Percentiles rank a stretch among this genome's conserved stretches.
phyloP scores from a whole-genome alignment of 75 land plant genomes.

The Azolla pinnata region DNA sequence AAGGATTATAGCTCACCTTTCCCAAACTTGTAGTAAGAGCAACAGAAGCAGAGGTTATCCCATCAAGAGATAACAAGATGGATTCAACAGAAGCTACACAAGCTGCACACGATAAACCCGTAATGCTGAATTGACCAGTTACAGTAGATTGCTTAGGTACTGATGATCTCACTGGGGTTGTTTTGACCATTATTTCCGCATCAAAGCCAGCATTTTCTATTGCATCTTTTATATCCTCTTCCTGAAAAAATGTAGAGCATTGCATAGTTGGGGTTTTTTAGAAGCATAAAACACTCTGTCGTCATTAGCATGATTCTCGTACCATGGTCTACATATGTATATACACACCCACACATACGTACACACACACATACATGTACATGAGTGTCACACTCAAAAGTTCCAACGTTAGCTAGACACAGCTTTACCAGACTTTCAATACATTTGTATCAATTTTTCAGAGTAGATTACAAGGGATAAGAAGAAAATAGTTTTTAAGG shows the following conservation, averaged over 20 bases:
- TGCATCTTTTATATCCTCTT: conserved; percentile 70
- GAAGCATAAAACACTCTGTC: too few relatives aligned
- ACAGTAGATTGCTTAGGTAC: conserved; percentile 27
- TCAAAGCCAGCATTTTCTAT: conserved; percentile 98
- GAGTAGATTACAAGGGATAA: too few relatives aligned
- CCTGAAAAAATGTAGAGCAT: conserved; percentile 55
- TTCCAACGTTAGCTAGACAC: too few relatives aligned
- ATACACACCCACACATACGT: too few relatives aligned
- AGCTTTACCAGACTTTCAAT: too few relatives aligned
- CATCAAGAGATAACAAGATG: conserved; percentile 61
- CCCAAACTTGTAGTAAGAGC: conserved; percentile 80
- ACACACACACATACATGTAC: too few relatives aligned
- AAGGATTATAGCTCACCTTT: conserved; percentile 78
- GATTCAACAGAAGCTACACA: conserved; percentile 93
- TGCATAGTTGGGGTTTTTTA: too few relatives aligned
- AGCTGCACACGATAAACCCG: conserved; percentile 98
- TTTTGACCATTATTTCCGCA: conserved; percentile 63
- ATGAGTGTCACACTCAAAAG: too few relatives aligned
- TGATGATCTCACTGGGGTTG: conserved; percentile 7
- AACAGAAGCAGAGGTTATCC: conserved; percentile 72
- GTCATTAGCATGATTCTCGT: too few relatives aligned
- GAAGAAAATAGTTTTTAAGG: too few relatives aligned
- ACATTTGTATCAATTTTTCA: too few relatives aligned
- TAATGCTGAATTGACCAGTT: conserved; percentile 66
- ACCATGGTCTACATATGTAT: too few relatives aligned